Conservation (phyloP, 2,329 filamentous ascomycete species). For the Exophiala sideris region DNA sequence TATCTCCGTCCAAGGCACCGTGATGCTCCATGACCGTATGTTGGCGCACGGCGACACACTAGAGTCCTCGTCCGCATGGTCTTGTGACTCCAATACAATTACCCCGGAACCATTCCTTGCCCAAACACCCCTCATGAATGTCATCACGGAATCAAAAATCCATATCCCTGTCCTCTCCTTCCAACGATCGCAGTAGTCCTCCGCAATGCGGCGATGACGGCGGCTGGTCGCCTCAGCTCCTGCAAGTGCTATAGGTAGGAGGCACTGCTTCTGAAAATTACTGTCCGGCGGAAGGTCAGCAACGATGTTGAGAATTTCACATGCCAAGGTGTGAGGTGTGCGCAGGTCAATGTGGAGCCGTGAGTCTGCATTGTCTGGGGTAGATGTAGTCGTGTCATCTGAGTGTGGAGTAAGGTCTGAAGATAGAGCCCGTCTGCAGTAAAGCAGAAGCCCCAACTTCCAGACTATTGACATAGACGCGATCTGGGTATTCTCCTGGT, state of each 20-base stretch:
- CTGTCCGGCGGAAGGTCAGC: conserved; percentile 14
- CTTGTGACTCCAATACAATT: background rate
- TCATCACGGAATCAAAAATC: conserved; percentile 19
- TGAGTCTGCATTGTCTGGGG: background rate
- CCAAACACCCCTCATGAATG: conserved; percentile 21
- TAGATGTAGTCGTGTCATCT: background rate
- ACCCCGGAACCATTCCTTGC: conserved; percentile 8
- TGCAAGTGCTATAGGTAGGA: conserved; percentile 19
- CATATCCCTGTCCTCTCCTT: conserved; percentile 23
- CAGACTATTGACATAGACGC: conserved; percentile 15
- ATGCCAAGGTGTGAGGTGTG: conserved; percentile 8
- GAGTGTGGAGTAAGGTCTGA: background rate
- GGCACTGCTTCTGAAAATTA: conserved; percentile 22
- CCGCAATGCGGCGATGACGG: conserved; percentile 12
- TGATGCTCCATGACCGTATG: background rate
- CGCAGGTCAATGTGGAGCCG: background rate
- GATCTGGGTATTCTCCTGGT: conserved; percentile 3
- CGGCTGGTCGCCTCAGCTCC: conserved; percentile 10
- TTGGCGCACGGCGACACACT: background rate
- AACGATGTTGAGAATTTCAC: conserved; percentile 12
- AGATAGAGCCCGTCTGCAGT: conserved; percentile 12
- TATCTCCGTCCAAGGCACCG: conserved; percentile 11
- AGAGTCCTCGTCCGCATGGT: background rate
- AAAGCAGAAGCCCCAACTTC: conserved; percentile 15
- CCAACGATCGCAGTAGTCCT: conserved; percentile 22